Percentiles rank a stretch among this genome's conserved stretches.
These are phyloP conservation scores for Lentinula guzmanii DNA, from an alignment of 768 basidiomycete species.

Conservation along the genomic window DNA sequence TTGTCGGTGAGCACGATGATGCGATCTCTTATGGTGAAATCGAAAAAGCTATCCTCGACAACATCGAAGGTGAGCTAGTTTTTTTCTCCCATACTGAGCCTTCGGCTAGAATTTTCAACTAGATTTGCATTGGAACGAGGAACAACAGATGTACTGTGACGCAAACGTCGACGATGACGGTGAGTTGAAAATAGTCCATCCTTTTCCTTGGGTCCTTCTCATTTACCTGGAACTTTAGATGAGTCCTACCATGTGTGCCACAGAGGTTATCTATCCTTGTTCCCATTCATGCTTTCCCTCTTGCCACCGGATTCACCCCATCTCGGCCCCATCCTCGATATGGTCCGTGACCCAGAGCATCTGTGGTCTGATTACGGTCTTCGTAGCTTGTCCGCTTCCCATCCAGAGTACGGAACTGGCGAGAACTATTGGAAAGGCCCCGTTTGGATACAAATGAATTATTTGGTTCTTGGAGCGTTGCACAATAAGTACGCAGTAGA, in stretches of 20 bases:
- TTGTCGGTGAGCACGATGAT: slow-evolving; percentile 83
- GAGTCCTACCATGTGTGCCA: slow-evolving; percentile 91
- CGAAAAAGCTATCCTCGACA: slow-evolving; percentile 74
- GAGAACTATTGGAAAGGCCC: slow-evolving; percentile 99
- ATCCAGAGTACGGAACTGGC: slow-evolving; percentile 85
- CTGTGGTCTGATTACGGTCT: slow-evolving; percentile 92
- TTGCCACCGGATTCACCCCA: slow-evolving; percentile 74
- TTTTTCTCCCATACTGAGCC: neutral
- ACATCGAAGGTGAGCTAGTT: slow-evolving; percentile 68
- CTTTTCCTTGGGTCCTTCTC: slow-evolving; percentile 1
- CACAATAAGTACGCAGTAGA: slow-evolving; percentile 77
- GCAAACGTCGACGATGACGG: slow-evolving; percentile 80
- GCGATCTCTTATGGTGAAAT: slow-evolving; percentile 68
- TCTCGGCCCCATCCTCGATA: slow-evolving; percentile 73
- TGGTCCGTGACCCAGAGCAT: slow-evolving; percentile 73
- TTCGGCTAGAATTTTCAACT: neutral
- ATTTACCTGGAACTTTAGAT: slow-evolving; percentile 39
- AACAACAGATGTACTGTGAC: slow-evolving; percentile 91
- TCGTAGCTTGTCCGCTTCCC: slow-evolving; percentile 80
- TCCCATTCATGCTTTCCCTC: slow-evolving; percentile 85
- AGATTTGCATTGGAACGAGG: slow-evolving; percentile 94
- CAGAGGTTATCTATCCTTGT: slow-evolving; percentile 88
- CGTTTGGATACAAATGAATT: slow-evolving; percentile 98
- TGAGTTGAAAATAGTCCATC: slow-evolving; percentile 21
- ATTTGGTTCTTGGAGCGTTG: slow-evolving; percentile 74